These are phyloP conservation scores for Apostasia shenzhenica DNA, from an alignment of 106 monocot genomes.

Conservation along the genomic window DNA sequence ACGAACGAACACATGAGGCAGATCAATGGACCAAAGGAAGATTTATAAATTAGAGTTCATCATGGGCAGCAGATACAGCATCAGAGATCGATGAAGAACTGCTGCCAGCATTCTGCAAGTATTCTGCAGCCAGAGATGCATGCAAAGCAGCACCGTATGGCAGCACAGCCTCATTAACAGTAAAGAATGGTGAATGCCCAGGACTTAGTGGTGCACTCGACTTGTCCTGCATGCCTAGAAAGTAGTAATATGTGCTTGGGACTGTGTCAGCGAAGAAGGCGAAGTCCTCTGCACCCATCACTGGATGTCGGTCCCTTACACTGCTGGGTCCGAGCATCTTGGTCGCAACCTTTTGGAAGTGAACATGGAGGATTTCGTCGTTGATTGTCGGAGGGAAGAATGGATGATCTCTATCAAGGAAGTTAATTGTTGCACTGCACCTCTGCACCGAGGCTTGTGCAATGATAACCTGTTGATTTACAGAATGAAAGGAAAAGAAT, in stretches of 20 bases:
- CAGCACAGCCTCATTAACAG: slow-evolving; percentile 43
- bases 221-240: slow-evolving; percentile 40
- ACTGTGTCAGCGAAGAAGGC: slow-evolving; percentile 47
- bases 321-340: slow-evolving; percentile 32
- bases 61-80: no score
- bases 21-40: no score
- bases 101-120: slow-evolving; percentile 3
- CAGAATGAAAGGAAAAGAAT: background rate
- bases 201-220: slow-evolving; percentile 3
- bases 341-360: slow-evolving; percentile 47
- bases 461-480: slow-evolving; percentile 48
- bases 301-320: slow-evolving; percentile 21
- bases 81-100: no score
- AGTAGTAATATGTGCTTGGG: slow-evolving; percentile 57
- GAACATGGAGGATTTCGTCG: slow-evolving; percentile 43
- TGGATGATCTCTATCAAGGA: slow-evolving; percentile 22
- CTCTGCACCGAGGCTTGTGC: slow-evolving; percentile 85
- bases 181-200: slow-evolving; percentile 40
- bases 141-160: slow-evolving; percentile 66
- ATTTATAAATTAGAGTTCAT: no score
- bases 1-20: no score
- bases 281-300: slow-evolving; percentile 79
- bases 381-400: slow-evolving; percentile 67
- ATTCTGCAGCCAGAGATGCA: slow-evolving; percentile 39
- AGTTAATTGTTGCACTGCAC: slow-evolving; percentile 72